Evolutionary conservation across 345 rosid species (phyloP).

Genomic region (Salix dunnii): DNA sequence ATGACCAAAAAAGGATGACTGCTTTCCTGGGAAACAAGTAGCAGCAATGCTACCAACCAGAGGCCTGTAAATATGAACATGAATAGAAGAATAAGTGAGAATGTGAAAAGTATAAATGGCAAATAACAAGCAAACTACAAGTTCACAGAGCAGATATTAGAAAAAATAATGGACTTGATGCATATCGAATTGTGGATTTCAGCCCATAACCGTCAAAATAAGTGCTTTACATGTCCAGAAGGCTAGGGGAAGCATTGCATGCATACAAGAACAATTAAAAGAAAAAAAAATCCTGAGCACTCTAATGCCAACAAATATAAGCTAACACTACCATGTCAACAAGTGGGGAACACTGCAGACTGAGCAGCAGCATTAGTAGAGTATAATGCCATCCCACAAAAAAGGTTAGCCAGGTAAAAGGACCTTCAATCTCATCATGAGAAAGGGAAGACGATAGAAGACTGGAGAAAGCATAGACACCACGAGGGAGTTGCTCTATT

Average conservation of each 20-base stretch:
- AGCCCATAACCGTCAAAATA: neutral
- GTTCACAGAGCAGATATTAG: neutral
- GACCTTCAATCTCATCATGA: neutral
- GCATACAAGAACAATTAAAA: neutral
- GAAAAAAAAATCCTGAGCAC: neutral
- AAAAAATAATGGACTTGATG: neutral
- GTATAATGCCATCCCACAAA: neutral
- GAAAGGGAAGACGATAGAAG: neutral
- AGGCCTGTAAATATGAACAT: conserved; percentile 49
- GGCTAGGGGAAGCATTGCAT: neutral
- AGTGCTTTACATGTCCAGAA: neutral
- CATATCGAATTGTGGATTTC: neutral
- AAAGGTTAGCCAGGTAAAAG: neutral
- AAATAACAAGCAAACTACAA: neutral
- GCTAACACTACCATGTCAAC: neutral
- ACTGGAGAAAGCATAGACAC: neutral
- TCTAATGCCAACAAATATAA: too few relatives aligned
- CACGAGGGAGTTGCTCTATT: neutral
- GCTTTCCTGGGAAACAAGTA: conserved; percentile 50
- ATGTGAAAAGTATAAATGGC: too few relatives aligned
- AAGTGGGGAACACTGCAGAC: neutral
- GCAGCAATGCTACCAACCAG: conserved; percentile 59
- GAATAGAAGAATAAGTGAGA: neutral
- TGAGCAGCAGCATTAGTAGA: neutral
- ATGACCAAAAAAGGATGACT: conserved; percentile 60